A percentile compares a stretch with the other conserved stretches of the same genome.
phyloP scores from a whole-genome alignment of 1,284 basidiomycete species.

The Sphaerobolus stellatus region DNA sequence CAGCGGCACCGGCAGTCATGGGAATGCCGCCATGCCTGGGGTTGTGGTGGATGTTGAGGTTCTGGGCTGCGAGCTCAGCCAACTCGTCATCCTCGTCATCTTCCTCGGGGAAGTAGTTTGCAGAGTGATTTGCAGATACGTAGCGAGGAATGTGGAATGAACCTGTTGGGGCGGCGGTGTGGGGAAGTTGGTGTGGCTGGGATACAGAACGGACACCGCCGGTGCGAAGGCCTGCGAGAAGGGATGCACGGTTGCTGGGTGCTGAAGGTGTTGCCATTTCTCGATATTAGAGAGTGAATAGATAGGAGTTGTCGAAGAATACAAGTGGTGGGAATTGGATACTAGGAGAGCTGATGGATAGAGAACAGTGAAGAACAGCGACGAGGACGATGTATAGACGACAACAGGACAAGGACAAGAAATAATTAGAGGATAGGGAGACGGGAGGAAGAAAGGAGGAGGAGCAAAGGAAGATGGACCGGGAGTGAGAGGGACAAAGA shows the following conservation, averaged over 20 bases:
- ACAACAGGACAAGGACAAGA: constrained; percentile 11
- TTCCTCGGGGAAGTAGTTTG: constrained; percentile 42
- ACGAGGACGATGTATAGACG: constrained; percentile 14
- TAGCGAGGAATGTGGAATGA: constrained; percentile 60
- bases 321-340: constrained; percentile 12
- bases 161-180: constrained; percentile 63
- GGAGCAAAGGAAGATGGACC: constrained; percentile 9
- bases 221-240: constrained; percentile 80
- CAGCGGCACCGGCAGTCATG: constrained; percentile 63
- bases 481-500: constrained; percentile 11
- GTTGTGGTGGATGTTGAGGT: constrained; percentile 36
- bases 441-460: constrained; percentile 9
- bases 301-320: constrained; percentile 22
- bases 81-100: constrained; percentile 61
- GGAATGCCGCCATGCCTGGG: constrained; percentile 41
- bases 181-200: constrained; percentile 49
- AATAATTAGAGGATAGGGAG: constrained; percentile 15
- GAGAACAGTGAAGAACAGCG: constrained; percentile 16
- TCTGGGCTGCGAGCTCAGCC: constrained; percentile 52
- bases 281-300: constrained; percentile 35
- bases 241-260: constrained; percentile 70
- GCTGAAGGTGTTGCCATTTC: constrained; percentile 57
- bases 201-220: constrained; percentile 77
- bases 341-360: constrained; percentile 15
- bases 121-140: constrained; percentile 40